These are phyloP conservation scores for Daldinia sp. DNA, from an alignment of 2,329 filamentous ascomycete genomes.

Conservation along the genomic window DNA sequence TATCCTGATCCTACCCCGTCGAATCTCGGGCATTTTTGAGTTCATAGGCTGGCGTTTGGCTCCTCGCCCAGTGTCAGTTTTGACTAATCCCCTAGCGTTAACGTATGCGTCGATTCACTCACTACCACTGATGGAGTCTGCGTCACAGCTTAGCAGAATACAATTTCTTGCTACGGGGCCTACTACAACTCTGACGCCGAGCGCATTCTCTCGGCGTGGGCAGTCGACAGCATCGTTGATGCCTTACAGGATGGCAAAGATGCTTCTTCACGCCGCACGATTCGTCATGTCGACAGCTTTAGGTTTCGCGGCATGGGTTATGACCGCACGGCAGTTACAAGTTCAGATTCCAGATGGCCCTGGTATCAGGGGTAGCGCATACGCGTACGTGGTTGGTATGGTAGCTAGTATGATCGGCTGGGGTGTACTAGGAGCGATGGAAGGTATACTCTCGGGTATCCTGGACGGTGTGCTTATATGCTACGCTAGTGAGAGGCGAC, in stretches of 20 bases:
- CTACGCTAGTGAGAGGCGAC: slow-evolving; percentile 87
- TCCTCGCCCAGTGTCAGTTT: slow-evolving; percentile 81
- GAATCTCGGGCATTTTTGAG: slow-evolving; percentile 70
- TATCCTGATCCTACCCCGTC: slow-evolving; percentile 80
- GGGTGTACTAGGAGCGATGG: slow-evolving; percentile 89
- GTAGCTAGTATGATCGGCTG: slow-evolving; percentile 95
- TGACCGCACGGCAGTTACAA: slow-evolving; percentile 81
- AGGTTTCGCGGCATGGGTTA: slow-evolving; percentile 96
- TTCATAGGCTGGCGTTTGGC: slow-evolving; percentile 81
- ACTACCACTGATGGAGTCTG: slow-evolving; percentile 78
- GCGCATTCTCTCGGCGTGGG: slow-evolving; percentile 56
- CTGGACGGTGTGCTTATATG: slow-evolving; percentile 90
- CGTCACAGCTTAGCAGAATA: slow-evolving; percentile 82
- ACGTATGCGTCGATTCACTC: slow-evolving; percentile 96
- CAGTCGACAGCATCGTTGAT: slow-evolving; percentile 64
- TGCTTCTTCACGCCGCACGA: slow-evolving; percentile 88
- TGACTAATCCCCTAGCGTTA: slow-evolving; percentile 90
- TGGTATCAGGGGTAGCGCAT: slow-evolving; percentile 79
- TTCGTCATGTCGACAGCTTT: slow-evolving; percentile 90
- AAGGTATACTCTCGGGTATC: slow-evolving; percentile 85
- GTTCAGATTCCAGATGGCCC: slow-evolving; percentile 63
- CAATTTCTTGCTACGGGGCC: slow-evolving; percentile 79
- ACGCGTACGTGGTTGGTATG: slow-evolving; percentile 92
- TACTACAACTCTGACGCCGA: slow-evolving; percentile 74
- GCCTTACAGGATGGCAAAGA: slow-evolving; percentile 88